Evolutionary conservation across 2,329 filamentous ascomycete genomes (phyloP).

Genomic region (Corinectria fuckeliana): DNA sequence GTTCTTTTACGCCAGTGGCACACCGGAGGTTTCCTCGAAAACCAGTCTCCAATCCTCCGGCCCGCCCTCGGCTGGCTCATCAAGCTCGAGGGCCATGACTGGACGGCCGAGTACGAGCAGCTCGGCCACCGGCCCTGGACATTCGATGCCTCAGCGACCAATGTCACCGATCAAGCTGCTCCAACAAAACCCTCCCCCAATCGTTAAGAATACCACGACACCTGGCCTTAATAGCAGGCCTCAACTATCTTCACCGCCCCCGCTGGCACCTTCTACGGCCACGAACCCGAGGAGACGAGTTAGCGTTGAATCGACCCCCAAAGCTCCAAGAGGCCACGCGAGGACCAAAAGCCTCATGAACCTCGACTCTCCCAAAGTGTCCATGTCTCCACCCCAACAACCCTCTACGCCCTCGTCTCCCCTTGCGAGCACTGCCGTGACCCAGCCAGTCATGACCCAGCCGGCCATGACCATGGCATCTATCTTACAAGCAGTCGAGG

Average conservation of each 20-base stretch:
- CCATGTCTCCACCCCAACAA: constrained; percentile 40
- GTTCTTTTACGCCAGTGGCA: constrained; percentile 78
- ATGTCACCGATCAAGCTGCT: constrained; percentile 57
- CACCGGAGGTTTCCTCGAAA: constrained; percentile 54
- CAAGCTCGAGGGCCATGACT: constrained; percentile 50
- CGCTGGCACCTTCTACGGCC: constrained; percentile 41
- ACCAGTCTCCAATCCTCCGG: constrained; percentile 45
- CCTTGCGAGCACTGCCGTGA: constrained; percentile 39
- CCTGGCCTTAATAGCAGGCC: constrained; percentile 35
- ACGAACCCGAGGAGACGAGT: constrained; percentile 48
- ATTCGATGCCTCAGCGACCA: constrained; percentile 48
- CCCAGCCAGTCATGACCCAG: constrained; percentile 38
- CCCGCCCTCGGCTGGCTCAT: constrained; percentile 55
- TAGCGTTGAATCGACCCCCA: constrained; percentile 51
- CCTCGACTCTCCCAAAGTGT: constrained; percentile 46
- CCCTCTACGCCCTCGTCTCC: constrained; percentile 48
- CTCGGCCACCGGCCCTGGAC: constrained; percentile 26
- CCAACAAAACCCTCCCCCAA: constrained; percentile 28
- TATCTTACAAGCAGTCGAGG: constrained; percentile 62
- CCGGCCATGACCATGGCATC: constrained; percentile 59
- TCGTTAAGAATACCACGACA: constrained; percentile 28
- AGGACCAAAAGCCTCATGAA: constrained; percentile 49
- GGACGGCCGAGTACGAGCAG: constrained; percentile 48
- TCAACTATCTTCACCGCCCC: constrained; percentile 46
- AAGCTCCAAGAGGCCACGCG: constrained; percentile 45